Conservation (phyloP, 805 yeast genomes). For the Yamadazyma ubonensis region DNA sequence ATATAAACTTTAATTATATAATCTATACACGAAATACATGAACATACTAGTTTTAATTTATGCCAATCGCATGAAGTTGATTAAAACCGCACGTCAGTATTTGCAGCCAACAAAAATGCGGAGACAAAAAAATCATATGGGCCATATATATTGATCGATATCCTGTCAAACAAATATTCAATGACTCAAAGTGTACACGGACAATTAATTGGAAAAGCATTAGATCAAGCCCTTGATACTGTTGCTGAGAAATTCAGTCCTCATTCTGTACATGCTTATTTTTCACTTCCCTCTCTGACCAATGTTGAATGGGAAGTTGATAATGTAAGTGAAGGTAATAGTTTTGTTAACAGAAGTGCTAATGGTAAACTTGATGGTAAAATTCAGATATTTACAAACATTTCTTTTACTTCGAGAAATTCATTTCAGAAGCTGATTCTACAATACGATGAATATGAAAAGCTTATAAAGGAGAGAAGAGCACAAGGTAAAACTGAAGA, state of each 20-base stretch:
- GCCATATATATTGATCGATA: neutral
- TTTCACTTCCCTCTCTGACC: slow-evolving; percentile 17
- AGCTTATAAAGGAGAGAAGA: slow-evolving; percentile 23
- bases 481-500: slow-evolving; percentile 17
- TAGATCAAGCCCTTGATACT: neutral
- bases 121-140: slow-evolving; percentile 5
- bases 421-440: slow-evolving; percentile 20
- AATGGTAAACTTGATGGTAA: slow-evolving; percentile 27
- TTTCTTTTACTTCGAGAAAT: slow-evolving; percentile 36
- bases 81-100: too few species aligned
- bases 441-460: slow-evolving; percentile 23
- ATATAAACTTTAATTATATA: slow-evolving; percentile 6
- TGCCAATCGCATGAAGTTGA: neutral
- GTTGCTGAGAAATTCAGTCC: slow-evolving; percentile 6
- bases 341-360: slow-evolving; percentile 32
- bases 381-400: slow-evolving; percentile 26
- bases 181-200: neutral
- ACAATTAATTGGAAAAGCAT: neutral
- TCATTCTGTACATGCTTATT: slow-evolving; percentile 35
- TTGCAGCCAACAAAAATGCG: slow-evolving; percentile 9
- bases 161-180: neutral
- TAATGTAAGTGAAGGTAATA: slow-evolving; percentile 33
- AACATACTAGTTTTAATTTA: neutral
- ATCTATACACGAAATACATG: too few species aligned
- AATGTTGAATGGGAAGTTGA: slow-evolving; percentile 23